These are phyloP conservation scores for Tricholoma bakamatsutake DNA, from an alignment of 768 basidiomycete genomes.

Conservation along the genomic window DNA sequence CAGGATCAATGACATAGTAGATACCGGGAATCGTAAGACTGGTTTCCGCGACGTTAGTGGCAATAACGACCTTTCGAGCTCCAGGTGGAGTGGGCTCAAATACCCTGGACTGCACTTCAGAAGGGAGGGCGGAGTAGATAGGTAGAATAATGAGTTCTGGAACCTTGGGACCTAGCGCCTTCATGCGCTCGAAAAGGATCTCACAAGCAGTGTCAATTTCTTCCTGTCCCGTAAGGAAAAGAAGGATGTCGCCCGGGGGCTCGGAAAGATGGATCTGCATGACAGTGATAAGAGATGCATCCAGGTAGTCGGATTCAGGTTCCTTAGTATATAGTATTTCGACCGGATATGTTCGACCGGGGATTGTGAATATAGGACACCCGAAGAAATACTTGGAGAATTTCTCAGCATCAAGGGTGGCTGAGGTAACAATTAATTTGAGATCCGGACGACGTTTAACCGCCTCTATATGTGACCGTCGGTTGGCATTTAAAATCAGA, in stretches of 20 bases:
- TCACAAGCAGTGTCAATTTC: conserved; percentile 98
- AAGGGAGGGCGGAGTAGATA: conserved; percentile 96
- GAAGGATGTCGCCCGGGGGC: conserved; percentile 91
- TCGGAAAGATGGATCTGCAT: conserved; percentile 99
- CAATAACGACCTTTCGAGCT: conserved; percentile 97
- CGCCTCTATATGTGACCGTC: conserved; percentile 57
- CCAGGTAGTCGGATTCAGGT: conserved; percentile 95
- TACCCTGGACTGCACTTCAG: conserved; percentile 95
- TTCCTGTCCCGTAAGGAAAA: conserved; percentile 98
- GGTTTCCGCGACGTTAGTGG: conserved; percentile 99
- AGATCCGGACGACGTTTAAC: conserved; percentile 92
- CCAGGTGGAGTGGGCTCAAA: conserved; percentile 98
- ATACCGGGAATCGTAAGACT: conserved; percentile 98
- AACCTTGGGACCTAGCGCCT: conserved; percentile 96
- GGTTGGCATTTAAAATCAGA: conserved; percentile 3
- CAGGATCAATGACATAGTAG: conserved; percentile 98
- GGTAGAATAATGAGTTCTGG: conserved; percentile 96
- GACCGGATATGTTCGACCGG: conserved; percentile 98
- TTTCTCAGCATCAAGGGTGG: conserved; percentile 98
- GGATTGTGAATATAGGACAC: conserved; percentile 98
- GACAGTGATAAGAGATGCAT: conserved; percentile 96
- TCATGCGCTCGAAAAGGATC: conserved; percentile 97
- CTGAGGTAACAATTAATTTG: conserved; percentile 97
- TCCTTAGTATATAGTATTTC: conserved; percentile 99
- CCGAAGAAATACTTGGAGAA: conserved; percentile 99